phyloP scores from a whole-genome alignment of 2,329 filamentous ascomycete genomes.

The Colletotrichum somersetense region DNA sequence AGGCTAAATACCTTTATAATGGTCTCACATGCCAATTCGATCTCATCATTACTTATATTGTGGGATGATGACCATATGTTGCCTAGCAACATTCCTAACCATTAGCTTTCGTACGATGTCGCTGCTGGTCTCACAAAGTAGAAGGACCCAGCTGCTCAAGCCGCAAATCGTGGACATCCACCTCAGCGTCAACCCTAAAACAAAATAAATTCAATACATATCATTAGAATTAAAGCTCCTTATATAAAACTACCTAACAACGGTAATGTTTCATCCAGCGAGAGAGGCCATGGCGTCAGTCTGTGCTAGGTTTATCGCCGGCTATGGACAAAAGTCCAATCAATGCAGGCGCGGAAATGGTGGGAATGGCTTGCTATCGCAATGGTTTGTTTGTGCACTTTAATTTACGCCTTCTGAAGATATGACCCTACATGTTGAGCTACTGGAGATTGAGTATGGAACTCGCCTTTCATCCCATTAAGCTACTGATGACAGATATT shows the following conservation, averaged over 20 bases:
- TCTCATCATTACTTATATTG: background rate
- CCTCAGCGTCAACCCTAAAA: background rate
- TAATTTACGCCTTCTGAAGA: no score
- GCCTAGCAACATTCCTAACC: constrained; percentile 39
- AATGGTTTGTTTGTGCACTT: background rate
- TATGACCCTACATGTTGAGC: constrained; percentile 25
- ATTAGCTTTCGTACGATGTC: constrained; percentile 44
- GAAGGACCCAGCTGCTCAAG: constrained; percentile 34
- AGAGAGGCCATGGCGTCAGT: constrained; percentile 46
- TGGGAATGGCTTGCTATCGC: constrained; percentile 37
- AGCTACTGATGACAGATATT: no score
- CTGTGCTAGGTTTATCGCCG: constrained; percentile 45
- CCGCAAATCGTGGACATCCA: background rate
- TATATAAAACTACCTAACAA: constrained; percentile 22
- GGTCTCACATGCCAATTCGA: no score
- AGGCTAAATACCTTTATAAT: constrained; percentile 30
- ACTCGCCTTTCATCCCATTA: constrained; percentile 46
- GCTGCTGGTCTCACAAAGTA: constrained; percentile 44
- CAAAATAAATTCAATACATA: background rate
- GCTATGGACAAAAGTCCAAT: constrained; percentile 43
- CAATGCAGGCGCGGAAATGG: constrained; percentile 41
- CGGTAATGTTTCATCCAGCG: constrained; percentile 45
- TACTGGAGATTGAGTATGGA: constrained; percentile 44
- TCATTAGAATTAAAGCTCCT: constrained; percentile 44
- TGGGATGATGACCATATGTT: background rate